Percentiles rank a stretch among this genome's conserved stretches.
Conservation (phyloP, 176 grass and related monocot genomes). For the Carex cristatella region DNA sequence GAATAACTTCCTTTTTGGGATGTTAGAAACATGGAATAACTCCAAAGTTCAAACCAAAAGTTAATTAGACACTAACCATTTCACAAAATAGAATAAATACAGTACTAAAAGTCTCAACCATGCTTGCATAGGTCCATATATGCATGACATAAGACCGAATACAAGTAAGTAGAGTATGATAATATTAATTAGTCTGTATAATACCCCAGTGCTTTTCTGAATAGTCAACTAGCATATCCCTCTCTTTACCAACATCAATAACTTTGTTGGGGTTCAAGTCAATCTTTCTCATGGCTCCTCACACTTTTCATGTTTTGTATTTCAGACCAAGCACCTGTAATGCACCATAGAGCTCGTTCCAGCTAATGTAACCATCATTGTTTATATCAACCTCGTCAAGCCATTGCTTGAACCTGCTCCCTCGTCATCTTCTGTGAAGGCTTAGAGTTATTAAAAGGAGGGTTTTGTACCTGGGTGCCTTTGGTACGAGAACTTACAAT, state of each 20-base stretch:
- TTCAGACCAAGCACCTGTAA: not conserved
- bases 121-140: no score
- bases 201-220: conserved; percentile 15
- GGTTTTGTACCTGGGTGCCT: not conserved
- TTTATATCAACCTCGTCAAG: not conserved
- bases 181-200: not conserved
- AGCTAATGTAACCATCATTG: conserved; percentile 14
- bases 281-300: conserved; percentile 10
- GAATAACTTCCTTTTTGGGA: no score
- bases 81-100: not conserved
- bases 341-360: conserved; percentile 5
- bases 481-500: not conserved
- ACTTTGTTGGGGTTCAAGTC: conserved; percentile 9
- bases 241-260: conserved; percentile 19
- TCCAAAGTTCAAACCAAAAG: no score
- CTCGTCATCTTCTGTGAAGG: not conserved
- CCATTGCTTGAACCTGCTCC: conserved; percentile 25
- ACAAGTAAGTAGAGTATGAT: no score
- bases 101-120: no score
- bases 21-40: no score
- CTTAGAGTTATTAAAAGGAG: not conserved
- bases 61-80: not conserved
- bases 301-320: conserved; percentile 16
- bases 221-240: conserved; percentile 4
- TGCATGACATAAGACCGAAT: no score